A percentile compares a stretch with the other conserved stretches of the same genome.
Evolutionary conservation across 345 rosid genomes (phyloP).

Genomic region (Syzygium jambos): DNA sequence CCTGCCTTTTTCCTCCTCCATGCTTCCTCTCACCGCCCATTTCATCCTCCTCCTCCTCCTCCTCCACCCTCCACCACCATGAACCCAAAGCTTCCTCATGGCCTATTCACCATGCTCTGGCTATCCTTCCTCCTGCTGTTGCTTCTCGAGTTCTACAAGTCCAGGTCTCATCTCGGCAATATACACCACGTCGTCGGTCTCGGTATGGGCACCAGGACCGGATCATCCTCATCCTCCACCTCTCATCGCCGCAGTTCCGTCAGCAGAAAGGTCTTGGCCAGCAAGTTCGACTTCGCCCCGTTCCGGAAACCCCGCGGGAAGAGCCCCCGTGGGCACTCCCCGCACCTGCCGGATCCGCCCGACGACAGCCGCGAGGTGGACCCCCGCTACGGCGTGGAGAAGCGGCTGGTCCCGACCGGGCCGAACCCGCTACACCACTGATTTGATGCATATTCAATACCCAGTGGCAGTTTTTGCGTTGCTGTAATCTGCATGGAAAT

Average conservation of each 20-base stretch:
- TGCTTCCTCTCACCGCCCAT: slow-evolving; percentile 3
- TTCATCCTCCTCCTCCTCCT: neutral
- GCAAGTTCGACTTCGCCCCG: slow-evolving; percentile 52
- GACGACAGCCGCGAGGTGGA: slow-evolving; percentile 37
- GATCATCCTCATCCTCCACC: neutral
- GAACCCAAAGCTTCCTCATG: slow-evolving; percentile 39
- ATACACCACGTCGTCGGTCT: neutral
- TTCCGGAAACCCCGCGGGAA: slow-evolving; percentile 18
- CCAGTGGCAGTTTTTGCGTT: neutral
- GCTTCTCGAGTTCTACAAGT: slow-evolving; percentile 29
- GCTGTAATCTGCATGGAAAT: neutral
- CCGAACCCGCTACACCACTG: slow-evolving; percentile 93
- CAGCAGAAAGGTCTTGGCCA: slow-evolving; percentile 39
- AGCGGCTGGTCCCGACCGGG: slow-evolving; percentile 87
- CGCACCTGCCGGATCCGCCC: neutral
- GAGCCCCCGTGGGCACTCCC: neutral
- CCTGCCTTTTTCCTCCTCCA: neutral
- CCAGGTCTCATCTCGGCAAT: slow-evolving; percentile 11
- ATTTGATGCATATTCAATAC: slow-evolving; percentile 9
- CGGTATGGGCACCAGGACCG: neutral
- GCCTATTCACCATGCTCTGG: slow-evolving; percentile 34
- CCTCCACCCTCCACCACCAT: slow-evolving; percentile 22
- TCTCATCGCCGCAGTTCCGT: slow-evolving; percentile 3
- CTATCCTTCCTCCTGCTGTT: slow-evolving; percentile 45
- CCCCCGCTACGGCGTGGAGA: slow-evolving; percentile 75